Evolutionary conservation across 306 rosid species (phyloP), one percentile per base, ranked within the genome.

Genomic region (Gastrolobium villosum): DNA sequence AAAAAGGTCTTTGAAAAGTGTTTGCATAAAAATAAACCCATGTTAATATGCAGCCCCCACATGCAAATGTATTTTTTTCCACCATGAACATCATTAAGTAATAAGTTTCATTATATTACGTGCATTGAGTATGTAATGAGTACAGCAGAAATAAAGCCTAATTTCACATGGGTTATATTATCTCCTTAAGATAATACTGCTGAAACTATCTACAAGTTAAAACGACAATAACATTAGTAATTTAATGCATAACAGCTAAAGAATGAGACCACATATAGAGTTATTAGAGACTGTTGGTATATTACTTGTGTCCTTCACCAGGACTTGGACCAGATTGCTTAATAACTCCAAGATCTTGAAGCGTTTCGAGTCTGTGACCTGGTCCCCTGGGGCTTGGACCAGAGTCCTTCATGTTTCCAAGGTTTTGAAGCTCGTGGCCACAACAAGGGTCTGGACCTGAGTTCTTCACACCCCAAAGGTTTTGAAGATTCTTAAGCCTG

Each of bases 361-460:
- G 26, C 26, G 0, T 20, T 20, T 20, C 1, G 26, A 20, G 26
- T 20, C 26, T 20, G 26, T 20, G 26, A 20, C 26, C 26, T 20
- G 26, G 26, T 20, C 26, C 26, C 32, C 31, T 8, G 1, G 34
- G 32, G 3, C 60, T 54, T 5, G 32, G 60, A 15, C 34, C 60
- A 11, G 32, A 20, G 34, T 20, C 3, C 32, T 5, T 15, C 2
- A 15, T 7, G 7, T 26, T 53, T 2, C 26, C 60, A 15, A 54
- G 60, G 2, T 54, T 28, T 48, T 54, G 60, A 15, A 15, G 60
- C 10, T 7, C 20, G 60, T 54, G 60, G 8, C 89, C 89, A 14
- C 10, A 15, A 13, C 85, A 82, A 34, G 83, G 75, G 52, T 75
- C 8, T 36, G 89, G 89, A 50, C 87, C 89, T 11, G 81, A 71